phyloP scores from a whole-genome alignment of 2,329 filamentous ascomycete genomes.

The Alternaria ventricosa region DNA sequence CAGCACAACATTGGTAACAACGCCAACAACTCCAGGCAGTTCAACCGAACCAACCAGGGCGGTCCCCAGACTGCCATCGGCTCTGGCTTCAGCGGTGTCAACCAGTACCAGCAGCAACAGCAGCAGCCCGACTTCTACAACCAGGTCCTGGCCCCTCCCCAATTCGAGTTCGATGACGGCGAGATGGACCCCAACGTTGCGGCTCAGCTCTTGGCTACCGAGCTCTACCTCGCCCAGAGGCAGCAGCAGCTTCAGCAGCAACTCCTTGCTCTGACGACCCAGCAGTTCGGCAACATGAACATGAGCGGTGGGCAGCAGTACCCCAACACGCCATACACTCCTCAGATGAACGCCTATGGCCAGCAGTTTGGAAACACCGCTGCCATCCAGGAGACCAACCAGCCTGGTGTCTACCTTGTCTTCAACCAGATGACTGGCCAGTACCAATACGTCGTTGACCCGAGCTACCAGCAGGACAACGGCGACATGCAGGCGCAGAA shows the following conservation, averaged over 20 bases:
- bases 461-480: slow-evolving; percentile 58
- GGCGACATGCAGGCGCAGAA: slow-evolving; percentile 23
- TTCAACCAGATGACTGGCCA: slow-evolving; percentile 88
- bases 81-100: slow-evolving; percentile 58
- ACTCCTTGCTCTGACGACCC: slow-evolving; percentile 76
- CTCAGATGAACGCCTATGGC: slow-evolving; percentile 65
- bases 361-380: slow-evolving; percentile 72
- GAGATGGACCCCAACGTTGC: slow-evolving; percentile 87
- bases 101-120: slow-evolving; percentile 52
- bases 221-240: slow-evolving; percentile 90
- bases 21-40: slow-evolving; percentile 52
- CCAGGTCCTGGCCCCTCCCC: slow-evolving; percentile 84
- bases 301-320: slow-evolving; percentile 63
- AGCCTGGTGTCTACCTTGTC: slow-evolving; percentile 80
- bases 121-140: slow-evolving; percentile 69
- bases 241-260: slow-evolving; percentile 96
- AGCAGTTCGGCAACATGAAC: slow-evolving; percentile 64
- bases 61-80: slow-evolving; percentile 67
- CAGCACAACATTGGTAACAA: slow-evolving; percentile 56
- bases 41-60: slow-evolving; percentile 50
- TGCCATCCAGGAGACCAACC: slow-evolving; percentile 69
- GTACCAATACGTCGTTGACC: slow-evolving; percentile 80
- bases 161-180: slow-evolving; percentile 72
- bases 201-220: slow-evolving; percentile 87
- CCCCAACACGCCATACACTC: slow-evolving; percentile 58